Evolutionary conservation across 2,329 filamentous ascomycete species (phyloP).

Genomic region (Trematosphaeria pertusa): DNA sequence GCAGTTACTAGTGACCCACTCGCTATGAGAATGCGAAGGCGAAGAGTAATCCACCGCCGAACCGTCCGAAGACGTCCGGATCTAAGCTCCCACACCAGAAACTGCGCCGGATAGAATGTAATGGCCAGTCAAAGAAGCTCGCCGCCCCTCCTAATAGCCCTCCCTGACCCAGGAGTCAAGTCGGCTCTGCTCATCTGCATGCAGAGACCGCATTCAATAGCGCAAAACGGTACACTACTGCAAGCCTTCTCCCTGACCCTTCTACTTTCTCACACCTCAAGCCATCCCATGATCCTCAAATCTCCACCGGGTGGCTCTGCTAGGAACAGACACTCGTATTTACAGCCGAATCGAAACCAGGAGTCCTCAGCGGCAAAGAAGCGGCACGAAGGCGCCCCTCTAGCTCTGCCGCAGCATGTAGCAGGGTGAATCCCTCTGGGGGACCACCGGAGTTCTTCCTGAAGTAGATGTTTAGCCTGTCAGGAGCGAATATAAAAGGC

Average conservation of each 20-base stretch:
- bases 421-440: no score
- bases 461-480: neutral
- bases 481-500: constrained; percentile 14
- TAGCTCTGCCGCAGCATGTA: no score
- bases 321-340: no score
- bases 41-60: neutral
- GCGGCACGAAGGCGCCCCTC: constrained; percentile 6
- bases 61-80: neutral
- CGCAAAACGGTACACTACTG: constrained; percentile 14
- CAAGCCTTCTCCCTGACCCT: constrained; percentile 12
- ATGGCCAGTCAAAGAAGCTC: neutral
- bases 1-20: neutral
- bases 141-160: neutral
- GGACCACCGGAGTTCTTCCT: neutral
- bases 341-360: constrained; percentile 3
- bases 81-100: neutral
- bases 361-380: constrained; percentile 4
- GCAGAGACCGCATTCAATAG: constrained; percentile 18
- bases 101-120: no score
- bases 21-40: neutral
- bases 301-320: no score
- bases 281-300: constrained; percentile 13
- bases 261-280: constrained; percentile 7
- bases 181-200: constrained; percentile 1
- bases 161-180: no score